These are phyloP conservation scores for Melastoma malabathricum DNA, from an alignment of 345 rosid genomes.

Conservation along the genomic window DNA sequence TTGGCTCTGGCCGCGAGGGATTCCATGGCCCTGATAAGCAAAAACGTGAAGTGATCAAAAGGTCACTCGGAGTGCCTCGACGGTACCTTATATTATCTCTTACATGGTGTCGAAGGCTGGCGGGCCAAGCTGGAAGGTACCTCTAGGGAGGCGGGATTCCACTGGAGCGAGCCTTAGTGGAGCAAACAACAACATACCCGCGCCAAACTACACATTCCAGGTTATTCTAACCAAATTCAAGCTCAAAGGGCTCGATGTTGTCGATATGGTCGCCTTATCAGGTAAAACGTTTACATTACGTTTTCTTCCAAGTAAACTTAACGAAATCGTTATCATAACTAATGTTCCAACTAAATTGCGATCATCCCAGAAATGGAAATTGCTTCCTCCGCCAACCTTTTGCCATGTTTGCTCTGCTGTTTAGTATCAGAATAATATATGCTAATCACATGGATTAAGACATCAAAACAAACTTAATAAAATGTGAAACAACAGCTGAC, in stretches of 20 bases:
- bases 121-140: conserved; percentile 80
- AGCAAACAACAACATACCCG: conserved; percentile 65
- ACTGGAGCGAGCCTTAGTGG: conserved; percentile 56
- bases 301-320: not conserved
- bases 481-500: too few species aligned
- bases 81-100: not conserved
- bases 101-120: conserved; percentile 32
- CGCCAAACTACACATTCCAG: conserved; percentile 44
- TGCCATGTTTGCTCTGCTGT: too few species aligned
- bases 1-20: conserved; percentile 80
- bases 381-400: too few species aligned
- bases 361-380: too few species aligned
- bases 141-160: conserved; percentile 76
- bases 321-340: too few species aligned
- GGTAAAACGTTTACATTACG: conserved; percentile 24
- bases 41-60: not conserved
- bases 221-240: conserved; percentile 54
- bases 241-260: conserved; percentile 41
- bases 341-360: too few species aligned
- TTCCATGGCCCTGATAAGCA: conserved; percentile 65
- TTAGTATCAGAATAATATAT: too few species aligned
- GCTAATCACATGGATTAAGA: too few species aligned
- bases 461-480: too few species aligned
- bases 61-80: not conserved
- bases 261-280: conserved; percentile 74